phyloP scores from a whole-genome alignment of 192 early-diverging fungal genomes.

The Glomus cerebriforme region DNA sequence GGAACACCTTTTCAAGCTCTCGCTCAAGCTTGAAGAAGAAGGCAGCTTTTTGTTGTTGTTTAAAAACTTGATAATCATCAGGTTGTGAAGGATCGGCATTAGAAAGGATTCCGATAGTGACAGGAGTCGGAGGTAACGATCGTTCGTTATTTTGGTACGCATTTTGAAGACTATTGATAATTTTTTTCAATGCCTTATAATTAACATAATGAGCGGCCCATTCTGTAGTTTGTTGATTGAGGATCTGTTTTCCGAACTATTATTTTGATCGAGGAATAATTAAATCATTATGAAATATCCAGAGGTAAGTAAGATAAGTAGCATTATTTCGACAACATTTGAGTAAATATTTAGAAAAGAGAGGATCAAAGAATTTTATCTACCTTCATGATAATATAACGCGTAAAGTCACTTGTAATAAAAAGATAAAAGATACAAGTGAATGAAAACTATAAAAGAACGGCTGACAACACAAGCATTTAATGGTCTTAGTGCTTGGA shows the following conservation, averaged over 20 bases:
- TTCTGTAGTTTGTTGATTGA: conserved; percentile 86
- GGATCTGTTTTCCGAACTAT: conserved; percentile 98
- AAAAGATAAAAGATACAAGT: background rate
- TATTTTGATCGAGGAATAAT: background rate
- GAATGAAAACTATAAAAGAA: background rate
- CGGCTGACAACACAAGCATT: background rate
- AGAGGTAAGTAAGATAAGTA: background rate
- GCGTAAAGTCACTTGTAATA: background rate
- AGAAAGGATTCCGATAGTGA: conserved; percentile 43
- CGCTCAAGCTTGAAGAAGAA: conserved; percentile 99
- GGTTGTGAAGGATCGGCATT: conserved; percentile 41
- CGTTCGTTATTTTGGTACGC: conserved; percentile 15
- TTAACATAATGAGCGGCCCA: conserved; percentile 94
- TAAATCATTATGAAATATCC: background rate
- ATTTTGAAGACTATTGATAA: conserved; percentile 73
- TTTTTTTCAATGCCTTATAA: conserved; percentile 98
- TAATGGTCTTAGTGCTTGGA: background rate
- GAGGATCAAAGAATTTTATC: background rate
- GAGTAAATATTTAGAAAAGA: background rate
- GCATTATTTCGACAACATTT: too few species aligned
- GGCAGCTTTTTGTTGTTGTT: conserved; percentile 88
- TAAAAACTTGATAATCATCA: conserved; percentile 52
- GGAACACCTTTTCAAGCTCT: conserved; percentile 89
- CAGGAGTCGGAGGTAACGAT: conserved; percentile 33
- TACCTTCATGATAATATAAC: background rate